Conservation (phyloP, 768 basidiomycete genomes). For the Obba rivulosa region DNA sequence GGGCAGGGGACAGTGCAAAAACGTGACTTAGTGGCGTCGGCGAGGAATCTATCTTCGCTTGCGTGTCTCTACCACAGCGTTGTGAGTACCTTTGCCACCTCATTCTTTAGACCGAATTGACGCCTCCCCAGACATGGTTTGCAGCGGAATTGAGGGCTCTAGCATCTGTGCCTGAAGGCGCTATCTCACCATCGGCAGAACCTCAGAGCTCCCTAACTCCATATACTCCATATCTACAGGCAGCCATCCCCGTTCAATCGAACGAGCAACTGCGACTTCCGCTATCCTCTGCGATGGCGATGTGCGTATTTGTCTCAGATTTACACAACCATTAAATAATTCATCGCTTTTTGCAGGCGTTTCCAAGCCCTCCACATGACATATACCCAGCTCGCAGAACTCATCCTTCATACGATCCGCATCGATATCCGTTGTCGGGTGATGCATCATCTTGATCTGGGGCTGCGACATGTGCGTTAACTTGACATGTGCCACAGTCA, state of each 20-base stretch:
- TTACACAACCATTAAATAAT: conserved; percentile 1
- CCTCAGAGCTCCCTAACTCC: conserved; percentile 41
- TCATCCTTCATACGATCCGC: conserved; percentile 83
- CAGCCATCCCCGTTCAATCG: conserved; percentile 29
- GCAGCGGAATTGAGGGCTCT: conserved; percentile 62
- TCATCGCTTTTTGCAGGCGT: conserved; percentile 47
- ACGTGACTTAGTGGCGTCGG: conserved; percentile 64
- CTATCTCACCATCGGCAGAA: conserved; percentile 49
- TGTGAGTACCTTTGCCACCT: conserved; percentile 40
- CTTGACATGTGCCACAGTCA: neutral
- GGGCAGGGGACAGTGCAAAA: conserved; percentile 48
- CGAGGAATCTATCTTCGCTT: conserved; percentile 67
- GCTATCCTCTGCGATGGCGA: conserved; percentile 81
- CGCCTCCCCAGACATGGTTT: conserved; percentile 76
- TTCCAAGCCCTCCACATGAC: conserved; percentile 89
- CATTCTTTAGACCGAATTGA: neutral
- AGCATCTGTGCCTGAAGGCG: conserved; percentile 55
- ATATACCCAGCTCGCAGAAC: conserved; percentile 82
- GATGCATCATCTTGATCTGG: conserved; percentile 74
- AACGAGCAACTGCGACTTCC: conserved; percentile 61
- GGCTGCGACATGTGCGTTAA: conserved; percentile 49
- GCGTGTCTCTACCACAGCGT: conserved; percentile 83
- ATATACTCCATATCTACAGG: conserved; percentile 41
- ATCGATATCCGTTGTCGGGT: conserved; percentile 84
- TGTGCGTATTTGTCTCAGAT: conserved; percentile 57